Base-by-base conservation (phyloP, 2,329 filamentous ascomycete species). In the Venturia oleaginea region DNA sequence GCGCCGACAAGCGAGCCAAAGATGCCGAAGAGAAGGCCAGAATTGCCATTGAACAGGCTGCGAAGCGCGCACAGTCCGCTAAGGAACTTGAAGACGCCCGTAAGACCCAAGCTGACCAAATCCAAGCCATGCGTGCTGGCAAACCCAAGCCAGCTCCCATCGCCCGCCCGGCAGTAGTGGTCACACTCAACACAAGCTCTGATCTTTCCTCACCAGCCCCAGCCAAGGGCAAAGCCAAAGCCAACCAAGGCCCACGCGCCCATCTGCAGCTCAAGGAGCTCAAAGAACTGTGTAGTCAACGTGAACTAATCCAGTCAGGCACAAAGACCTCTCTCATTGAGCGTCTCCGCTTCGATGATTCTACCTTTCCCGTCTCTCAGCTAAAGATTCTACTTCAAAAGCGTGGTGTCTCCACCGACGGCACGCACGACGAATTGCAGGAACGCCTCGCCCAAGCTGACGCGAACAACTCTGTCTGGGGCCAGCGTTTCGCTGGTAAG, bases 1-100 rank as follows among this genome's bases (percentile, higher is more conserved):
- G 43, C 24, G 60, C 60, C 24, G 60, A 62, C 13, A 43, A 62
- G 60, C 40, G 43, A 22, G 60, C 60, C n/a, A 46, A 51, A 27
- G 42, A 46, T 46, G 60, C 60, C 8, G 40, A 46, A 51, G 43
- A 62, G 43, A 46, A 62, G 60, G 60, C 60, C 7, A 42, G 32
- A 37, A 37, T 37, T n/a, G 60, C 60, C 24, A 40, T 42, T 4
- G 43, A 62, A 1, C 59, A 60, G 43, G 60, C 40, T 48, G 24
- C 27, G 6, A 62, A 62, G 60, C 60, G 60, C 37, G 59, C 34
- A 27, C 42, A 62, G 13, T 46, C 24, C n/a, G 40, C 43, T 2
- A 46, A 51, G 17, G 40, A 46, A 22, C 27, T 62, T 17, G 43
- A 34, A 22, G 60, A 40, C 24, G 60, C 37, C 4, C 60, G 43